A percentile compares a stretch with the other conserved stretches of the same genome.
phyloP scores from a whole-genome alignment of 352 stramenopile genomes.

The Globisporangium radiosum region DNA sequence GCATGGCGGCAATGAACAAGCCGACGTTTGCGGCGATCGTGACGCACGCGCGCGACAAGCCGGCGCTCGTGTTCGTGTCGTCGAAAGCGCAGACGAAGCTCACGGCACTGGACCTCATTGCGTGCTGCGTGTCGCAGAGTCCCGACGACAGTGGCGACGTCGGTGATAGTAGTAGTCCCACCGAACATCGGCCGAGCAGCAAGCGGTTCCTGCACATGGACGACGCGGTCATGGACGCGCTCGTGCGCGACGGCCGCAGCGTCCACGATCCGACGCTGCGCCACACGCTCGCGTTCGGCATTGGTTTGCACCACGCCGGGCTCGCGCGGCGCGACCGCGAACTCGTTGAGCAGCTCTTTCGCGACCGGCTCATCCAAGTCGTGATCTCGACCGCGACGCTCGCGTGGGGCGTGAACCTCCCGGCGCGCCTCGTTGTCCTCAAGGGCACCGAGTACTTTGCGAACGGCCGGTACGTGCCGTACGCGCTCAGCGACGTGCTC shows the following conservation, averaged over 20 bases:
- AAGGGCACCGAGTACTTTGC: slow-evolving; percentile 98
- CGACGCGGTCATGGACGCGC: slow-evolving; percentile 84
- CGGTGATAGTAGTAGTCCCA: slow-evolving; percentile 45
- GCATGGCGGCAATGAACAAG: slow-evolving; percentile 99
- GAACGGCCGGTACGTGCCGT: slow-evolving; percentile 94
- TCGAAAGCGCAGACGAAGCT: slow-evolving; percentile 96
- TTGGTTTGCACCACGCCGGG: slow-evolving; percentile 97
- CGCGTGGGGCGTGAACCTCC: slow-evolving; percentile 96
- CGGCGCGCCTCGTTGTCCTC: slow-evolving; percentile 96
- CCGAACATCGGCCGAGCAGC: slow-evolving; percentile 30
- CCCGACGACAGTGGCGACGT: slow-evolving; percentile 33
- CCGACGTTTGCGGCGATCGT: slow-evolving; percentile 97
- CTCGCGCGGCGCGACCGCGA: slow-evolving; percentile 86
- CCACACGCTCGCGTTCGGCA: slow-evolving; percentile 96
- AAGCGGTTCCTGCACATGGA: slow-evolving; percentile 93
- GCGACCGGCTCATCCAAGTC: slow-evolving; percentile 95
- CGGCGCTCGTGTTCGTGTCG: slow-evolving; percentile 97
- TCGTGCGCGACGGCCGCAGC: slow-evolving; percentile 60
- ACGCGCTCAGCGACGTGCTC: slow-evolving; percentile 97
- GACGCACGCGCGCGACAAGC: slow-evolving; percentile 91
- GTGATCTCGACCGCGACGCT: slow-evolving; percentile 90
- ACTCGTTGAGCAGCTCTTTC: slow-evolving; percentile 96
- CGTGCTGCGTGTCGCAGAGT: slow-evolving; percentile 73
- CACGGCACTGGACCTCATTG: slow-evolving; percentile 97
- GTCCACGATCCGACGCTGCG: slow-evolving; percentile 90